Conservation (phyloP, 305 asterid species). For the Withania somnifera region DNA sequence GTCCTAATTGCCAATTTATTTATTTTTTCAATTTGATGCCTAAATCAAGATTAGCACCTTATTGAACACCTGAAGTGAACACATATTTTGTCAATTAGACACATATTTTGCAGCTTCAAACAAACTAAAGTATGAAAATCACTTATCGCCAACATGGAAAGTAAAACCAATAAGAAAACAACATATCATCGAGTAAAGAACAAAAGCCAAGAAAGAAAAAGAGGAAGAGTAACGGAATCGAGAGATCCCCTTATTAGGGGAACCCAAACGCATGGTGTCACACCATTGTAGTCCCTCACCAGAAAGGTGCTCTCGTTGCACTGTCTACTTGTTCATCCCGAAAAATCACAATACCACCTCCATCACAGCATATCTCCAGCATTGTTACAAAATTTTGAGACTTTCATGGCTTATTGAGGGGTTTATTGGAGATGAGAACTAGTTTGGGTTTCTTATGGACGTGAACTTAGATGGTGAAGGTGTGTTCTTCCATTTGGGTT, state of each 20-base stretch:
- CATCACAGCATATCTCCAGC: not conserved
- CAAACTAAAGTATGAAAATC: not conserved
- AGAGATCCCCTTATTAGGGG: not conserved
- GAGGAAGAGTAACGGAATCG: not conserved
- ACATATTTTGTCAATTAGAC: not conserved
- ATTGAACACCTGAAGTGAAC: not conserved
- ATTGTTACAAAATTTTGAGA: not conserved
- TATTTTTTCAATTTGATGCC: not conserved
- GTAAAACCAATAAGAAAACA: not conserved
- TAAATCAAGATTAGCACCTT: not conserved
- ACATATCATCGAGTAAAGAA: not conserved
- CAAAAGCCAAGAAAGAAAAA: not conserved
- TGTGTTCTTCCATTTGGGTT: not conserved
- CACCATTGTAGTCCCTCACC: not conserved
- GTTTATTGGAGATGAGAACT: not conserved
- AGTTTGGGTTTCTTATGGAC: not conserved
- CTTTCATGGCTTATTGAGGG: not conserved
- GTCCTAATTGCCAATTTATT: not conserved
- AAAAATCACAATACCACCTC: not conserved
- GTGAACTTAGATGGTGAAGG: not conserved
- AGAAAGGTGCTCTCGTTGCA: not conserved
- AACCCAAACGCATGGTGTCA: not conserved
- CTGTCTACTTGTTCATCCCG: not conserved
- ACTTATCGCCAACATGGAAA: not conserved
- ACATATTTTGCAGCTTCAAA: not conserved